A percentile compares a stretch with the other conserved stretches of the same genome.
Conservation (phyloP, 345 rosid genomes). For the Eucalyptus cloeziana region DNA sequence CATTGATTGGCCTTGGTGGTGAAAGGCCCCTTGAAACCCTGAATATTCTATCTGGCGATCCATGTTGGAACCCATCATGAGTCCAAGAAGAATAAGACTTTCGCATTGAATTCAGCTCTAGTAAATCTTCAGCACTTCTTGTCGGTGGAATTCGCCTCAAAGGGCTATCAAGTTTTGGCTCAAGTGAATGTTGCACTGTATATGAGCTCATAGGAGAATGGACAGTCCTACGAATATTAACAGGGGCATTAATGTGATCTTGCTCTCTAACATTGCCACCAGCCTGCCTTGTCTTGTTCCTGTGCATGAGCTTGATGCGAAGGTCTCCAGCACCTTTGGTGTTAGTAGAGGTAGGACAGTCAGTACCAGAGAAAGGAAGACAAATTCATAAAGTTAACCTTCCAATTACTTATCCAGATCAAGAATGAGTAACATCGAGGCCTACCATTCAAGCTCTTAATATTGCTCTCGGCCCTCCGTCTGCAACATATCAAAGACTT, state of each 20-base stretch:
- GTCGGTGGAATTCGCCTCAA: not conserved
- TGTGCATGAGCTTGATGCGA: conserved; percentile 9
- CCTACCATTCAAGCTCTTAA: not conserved
- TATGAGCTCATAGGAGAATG: not conserved
- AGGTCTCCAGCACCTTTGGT: conserved; percentile 15
- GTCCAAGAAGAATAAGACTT: conserved; percentile 6
- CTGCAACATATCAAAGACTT: not conserved
- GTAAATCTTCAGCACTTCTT: not conserved
- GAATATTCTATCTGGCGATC: conserved; percentile 9
- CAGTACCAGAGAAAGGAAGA: not conserved
- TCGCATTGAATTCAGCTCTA: not conserved
- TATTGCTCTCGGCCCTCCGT: not conserved
- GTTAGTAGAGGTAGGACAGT: not conserved
- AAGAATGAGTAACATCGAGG: not conserved
- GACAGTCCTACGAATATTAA: not conserved
- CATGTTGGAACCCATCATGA: not conserved
- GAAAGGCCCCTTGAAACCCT: not conserved
- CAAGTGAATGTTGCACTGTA: not conserved
- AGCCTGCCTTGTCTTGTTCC: conserved; percentile 4
- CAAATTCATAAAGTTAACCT: not conserved
- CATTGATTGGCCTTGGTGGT: conserved; percentile 6
- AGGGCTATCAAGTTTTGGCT: not conserved
- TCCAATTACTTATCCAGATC: not conserved
- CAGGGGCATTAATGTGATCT: not conserved
- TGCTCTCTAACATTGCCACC: not conserved